Evolutionary conservation across 371 early-diverging fungal species (phyloP).

Genomic region (Mucor sp.): DNA sequence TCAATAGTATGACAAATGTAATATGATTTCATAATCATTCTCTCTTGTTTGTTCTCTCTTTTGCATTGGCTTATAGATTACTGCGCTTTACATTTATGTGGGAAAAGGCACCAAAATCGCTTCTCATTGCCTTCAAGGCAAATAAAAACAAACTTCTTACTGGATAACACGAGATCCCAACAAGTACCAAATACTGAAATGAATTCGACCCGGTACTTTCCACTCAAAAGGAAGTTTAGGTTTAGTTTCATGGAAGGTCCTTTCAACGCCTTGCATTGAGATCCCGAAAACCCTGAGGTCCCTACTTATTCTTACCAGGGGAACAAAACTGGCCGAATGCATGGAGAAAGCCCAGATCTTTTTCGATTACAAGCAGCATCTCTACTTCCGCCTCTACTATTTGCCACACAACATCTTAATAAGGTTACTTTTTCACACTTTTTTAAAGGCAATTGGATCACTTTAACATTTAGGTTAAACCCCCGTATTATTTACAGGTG

Average conservation of each 20-base stretch:
- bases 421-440: background rate
- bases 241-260: background rate
- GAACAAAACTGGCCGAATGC: background rate
- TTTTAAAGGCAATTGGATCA: background rate
- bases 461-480: background rate
- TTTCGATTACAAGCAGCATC: background rate
- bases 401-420: background rate
- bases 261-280: background rate
- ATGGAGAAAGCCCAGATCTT: background rate
- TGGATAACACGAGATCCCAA: background rate
- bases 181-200: background rate
- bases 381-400: background rate
- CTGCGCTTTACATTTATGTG: background rate
- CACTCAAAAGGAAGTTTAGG: background rate
- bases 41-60: background rate
- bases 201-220: background rate
- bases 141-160: too few relatives aligned
- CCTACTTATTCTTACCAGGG: conserved; percentile 15
- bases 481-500: background rate
- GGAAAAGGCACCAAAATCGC: background rate
- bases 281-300: conserved; percentile 14
- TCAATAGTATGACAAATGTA: background rate
- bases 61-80: background rate
- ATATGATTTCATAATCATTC: background rate
- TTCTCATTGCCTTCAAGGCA: too few relatives aligned